Evolutionary conservation across 345 rosid species (phyloP), one percentile per base, ranked within the genome.

Genomic region (Gossypium turneri): DNA sequence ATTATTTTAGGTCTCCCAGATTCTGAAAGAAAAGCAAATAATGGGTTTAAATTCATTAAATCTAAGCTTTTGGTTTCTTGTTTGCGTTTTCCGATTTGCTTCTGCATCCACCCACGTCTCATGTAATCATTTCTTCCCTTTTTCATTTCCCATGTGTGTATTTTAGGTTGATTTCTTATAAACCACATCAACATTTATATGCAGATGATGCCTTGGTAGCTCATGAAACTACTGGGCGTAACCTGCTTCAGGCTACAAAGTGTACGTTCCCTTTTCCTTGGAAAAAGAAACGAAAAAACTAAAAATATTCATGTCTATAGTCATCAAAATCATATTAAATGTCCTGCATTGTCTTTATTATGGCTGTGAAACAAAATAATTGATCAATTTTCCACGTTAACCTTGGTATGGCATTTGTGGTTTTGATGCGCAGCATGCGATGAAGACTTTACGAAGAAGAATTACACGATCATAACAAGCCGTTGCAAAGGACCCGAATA

Each of bases 401-500:
- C 38, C 38, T 34, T 34, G 6, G 38, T 34, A 34, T 34, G 4
- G 38, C 38, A 34, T 34, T 34, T 34, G 4, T 34, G 38, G 38
- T 34, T 34, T 34, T 34, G 38, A 34, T 34, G 38, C 63, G 76
- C 83, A 91, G 92, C 65, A 7, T 93, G 97, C 87, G 15, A 82
- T 38, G 81, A 80, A 61, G 86, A 87, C 74, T 91, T 93, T 55
- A 85, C 86, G 73, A 78, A 43, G 66, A 78, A 86, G 82, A 88
- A 91, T 66, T 91, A 93, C 88, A 83, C 90, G 53, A 70, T 89
- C 77, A 55, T 93, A 29, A 89, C 94, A 57, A 85, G 79, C 77
- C 73, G 63, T 59, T 93, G 97, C 89, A 93, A 89, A 81, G 97
- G 93, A 75, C 97, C 98, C 13, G 81, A 84, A 16, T 91, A 93